Conservation (phyloP, 441 rosid genomes). For the Erodium texanum region DNA sequence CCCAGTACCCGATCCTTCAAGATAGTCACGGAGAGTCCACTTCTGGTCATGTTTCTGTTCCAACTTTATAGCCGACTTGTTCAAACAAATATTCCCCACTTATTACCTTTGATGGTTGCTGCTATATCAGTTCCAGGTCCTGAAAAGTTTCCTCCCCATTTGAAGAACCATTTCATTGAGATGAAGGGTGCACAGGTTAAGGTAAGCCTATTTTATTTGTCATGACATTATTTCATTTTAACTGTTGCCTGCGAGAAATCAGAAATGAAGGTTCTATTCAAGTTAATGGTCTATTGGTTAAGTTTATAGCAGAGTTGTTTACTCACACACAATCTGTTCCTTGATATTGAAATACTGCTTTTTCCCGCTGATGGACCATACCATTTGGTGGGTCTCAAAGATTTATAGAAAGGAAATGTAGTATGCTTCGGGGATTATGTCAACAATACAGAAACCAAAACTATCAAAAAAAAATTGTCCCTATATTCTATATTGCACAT, state of each 20-base stretch:
- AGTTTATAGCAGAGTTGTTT: background rate
- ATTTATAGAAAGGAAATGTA: background rate
- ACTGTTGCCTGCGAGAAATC: background rate
- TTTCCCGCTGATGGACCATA: background rate
- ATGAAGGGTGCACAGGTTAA: conserved; percentile 98
- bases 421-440: background rate
- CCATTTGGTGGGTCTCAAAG: background rate
- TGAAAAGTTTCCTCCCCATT: conserved; percentile 68
- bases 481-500: background rate
- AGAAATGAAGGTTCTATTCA: conserved; percentile 4
- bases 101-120: conserved; percentile 92
- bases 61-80: conserved; percentile 89
- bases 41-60: conserved; percentile 93
- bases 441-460: background rate
- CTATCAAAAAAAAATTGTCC: background rate
- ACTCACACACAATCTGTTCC: background rate
- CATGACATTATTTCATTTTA: background rate
- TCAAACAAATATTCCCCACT: conserved; percentile 83
- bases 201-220: conserved; percentile 37
- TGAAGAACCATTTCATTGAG: conserved; percentile 79
- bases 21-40: conserved; percentile 96
- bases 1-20: conserved; percentile 91
- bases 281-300: background rate
- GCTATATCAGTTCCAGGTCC: conserved; percentile 97
- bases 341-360: background rate